Evolutionary conservation across 2,329 filamentous ascomycete species (phyloP).

Genomic region (Colletotrichum tabaci): DNA sequence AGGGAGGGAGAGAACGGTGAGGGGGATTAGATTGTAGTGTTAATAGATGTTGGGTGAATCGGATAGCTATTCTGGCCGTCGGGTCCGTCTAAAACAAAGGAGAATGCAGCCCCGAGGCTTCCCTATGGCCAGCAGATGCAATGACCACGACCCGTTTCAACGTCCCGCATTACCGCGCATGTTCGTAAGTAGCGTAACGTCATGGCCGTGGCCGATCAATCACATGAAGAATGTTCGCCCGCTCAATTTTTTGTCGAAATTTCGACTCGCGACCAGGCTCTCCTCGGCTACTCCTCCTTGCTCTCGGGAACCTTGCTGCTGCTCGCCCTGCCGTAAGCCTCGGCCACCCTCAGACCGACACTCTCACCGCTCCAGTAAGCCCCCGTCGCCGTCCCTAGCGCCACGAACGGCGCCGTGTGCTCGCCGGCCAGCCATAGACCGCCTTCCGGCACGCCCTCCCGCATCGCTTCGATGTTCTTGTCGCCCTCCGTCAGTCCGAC

Average conservation of each 20-base stretch:
- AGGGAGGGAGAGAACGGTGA: no score
- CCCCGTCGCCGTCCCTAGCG: constrained; percentile 88
- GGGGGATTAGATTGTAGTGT: not conserved
- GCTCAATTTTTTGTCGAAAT: not conserved
- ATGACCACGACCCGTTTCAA: constrained; percentile 8
- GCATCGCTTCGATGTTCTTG: constrained; percentile 77
- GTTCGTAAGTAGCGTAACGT: not conserved
- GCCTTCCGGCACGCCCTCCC: constrained; percentile 73
- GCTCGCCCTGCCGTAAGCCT: constrained; percentile 60
- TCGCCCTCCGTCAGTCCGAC: constrained; percentile 80
- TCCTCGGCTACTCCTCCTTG: not conserved
- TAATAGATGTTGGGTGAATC: constrained; percentile 12
- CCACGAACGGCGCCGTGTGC: constrained; percentile 92
- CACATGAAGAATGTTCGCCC: constrained; percentile 6
- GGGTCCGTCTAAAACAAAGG: constrained; percentile 15
- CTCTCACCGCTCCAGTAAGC: constrained; percentile 93
- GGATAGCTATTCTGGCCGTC: constrained; percentile 4
- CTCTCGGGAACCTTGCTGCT: constrained; percentile 7
- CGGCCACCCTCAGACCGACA: constrained; percentile 76
- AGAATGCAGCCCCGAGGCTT: constrained; percentile 6
- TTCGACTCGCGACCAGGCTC: not conserved
- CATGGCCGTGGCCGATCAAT: not conserved
- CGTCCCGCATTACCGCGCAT: not conserved
- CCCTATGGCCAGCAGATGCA: constrained; percentile 1
- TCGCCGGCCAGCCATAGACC: constrained; percentile 91